Evolutionary conservation across 495 filamentous ascomycete species (phyloP), one percentile per base, ranked within the genome.

Genomic region (Hypoxylon subgilvum): DNA sequence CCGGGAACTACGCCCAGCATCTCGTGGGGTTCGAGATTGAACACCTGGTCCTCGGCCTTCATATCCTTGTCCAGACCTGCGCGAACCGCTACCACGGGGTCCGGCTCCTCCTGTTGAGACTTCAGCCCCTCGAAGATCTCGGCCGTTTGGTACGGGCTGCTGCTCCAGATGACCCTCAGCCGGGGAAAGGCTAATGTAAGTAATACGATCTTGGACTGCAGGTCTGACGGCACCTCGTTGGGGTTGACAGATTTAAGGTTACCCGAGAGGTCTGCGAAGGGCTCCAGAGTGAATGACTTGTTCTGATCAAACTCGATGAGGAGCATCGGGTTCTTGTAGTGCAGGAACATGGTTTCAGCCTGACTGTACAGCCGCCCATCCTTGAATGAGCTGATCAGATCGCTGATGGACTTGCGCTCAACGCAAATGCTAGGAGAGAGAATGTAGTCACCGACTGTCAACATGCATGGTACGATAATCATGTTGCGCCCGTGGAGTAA

Each of bases 221-320:
- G 79, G 66, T 96, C 93, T 53, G 82, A 84, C 3, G 84, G 78
- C 8, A 75, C 73, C 8, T 81, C 75, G 16, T 83, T 78, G 47
- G 80, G 78, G 52, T 71, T 72, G 22, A 79, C 65, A 61, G 82
- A 82, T 14, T 82, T 80, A 17, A 85, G 66, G 31, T 82, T 85
- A n/a, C 84, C 85, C 21, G 88, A 88, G 1, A 91, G 78, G 50
- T 91, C 90, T 8, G 90, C 88, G 68, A 96, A 96, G 0, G 91
- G 90, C 72, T 97, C 94, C 12, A 98, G 87, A 7, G 91, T 97
- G 72, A 98, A 98, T 16, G 89, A 90, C 68, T 96, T 96, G 74
- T 96, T 91, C 68, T 96, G 89, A 72, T 97, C 92, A 72, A 98
- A 98, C 69, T 98, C 94, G 63, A 98, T 96, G 25, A 98, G 79